Base-by-base conservation (phyloP, 805 yeast genomes). In the Sugiyamaella valdiviana region DNA sequence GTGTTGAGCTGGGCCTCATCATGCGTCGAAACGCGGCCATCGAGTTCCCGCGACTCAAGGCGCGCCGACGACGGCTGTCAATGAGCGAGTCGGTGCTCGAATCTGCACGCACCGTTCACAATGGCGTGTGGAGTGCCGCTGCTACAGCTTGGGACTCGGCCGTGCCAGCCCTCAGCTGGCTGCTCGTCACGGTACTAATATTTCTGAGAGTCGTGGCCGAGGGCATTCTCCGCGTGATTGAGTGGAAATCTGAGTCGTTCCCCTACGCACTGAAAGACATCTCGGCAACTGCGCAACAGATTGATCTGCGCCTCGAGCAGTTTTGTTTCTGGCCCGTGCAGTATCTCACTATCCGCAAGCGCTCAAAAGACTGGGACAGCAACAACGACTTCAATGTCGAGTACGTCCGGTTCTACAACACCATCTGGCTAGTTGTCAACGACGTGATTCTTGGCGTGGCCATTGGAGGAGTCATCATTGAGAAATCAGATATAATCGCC, bases 381-480 rank as follows among this genome's bases (percentile, higher is more conserved):
- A 58, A 63, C 58, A 55, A 66, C 1, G 61, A 57, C n/a, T 57
- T 64, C 45, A 82, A 71, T 68, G 68, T 62, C 52, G 77, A 61
- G 63, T 75, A 60, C 68, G 77, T 60, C 71, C 82, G 59, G 77
- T 78, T 91, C 52, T 88, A 87, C 70, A 95, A 95, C 59, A 82
- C 90, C 1, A 52, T 90, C 1, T 93, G 98, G 98, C 70, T 93
- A 15, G 82, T 88, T 0, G 64, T 81, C 3, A 91, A 93, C 63
- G 99, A 93, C 63, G 62, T 85, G 5, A 72, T 90, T 0, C 63
- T 90, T 32, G 99, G 99, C 0, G 59, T 78, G 6, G 71, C 83
- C 0, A 53, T 85, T 0, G 75, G 82, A 0, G 70, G 79, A 9
- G 55, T 76, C 1, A 50, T 83, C 2, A 57, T 66, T 20, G 76